Base-by-base conservation (phyloP, 2,329 filamentous ascomycete genomes). In the Hypocreales sp. region DNA sequence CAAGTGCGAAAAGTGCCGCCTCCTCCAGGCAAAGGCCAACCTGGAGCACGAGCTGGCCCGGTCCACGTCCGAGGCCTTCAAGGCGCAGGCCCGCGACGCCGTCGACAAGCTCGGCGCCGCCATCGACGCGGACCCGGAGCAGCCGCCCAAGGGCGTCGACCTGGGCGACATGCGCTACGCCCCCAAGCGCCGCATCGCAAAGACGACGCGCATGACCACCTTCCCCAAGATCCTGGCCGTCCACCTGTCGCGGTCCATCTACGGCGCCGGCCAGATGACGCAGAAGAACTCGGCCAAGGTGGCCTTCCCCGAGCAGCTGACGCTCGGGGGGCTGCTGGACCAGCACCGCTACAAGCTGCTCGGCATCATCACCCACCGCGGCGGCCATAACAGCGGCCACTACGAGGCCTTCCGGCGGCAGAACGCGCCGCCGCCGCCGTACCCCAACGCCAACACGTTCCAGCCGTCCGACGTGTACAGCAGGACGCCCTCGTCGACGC, bases 321-420 rank as follows among this genome's bases (percentile, higher is more conserved):
- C 80, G 0, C 59, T 98, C 4, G 90, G 90, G 1, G 74, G 83
- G 1, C 58, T 95, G 15, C 55, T 90, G 23, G 68, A 79, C 31
- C 74, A 79, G 43, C 79, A 74, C 36, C 78, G 70, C 46, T 98
- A 94, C 53, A 82, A 76, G 41, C 62, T 98, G 5, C 66, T 92
- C 1, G 83, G 79, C 9, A 71, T 92, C 20, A 83, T 98, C 20
- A 92, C 82, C 14, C 90, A 98, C 48, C 92, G 92, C 44, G 90
- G 90, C 20, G 92, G 81, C 35, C 90, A 98, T 48, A 78, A 93
- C 45, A 93, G 84, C 42, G 90, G 90, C 1, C 90, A 98, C 47
- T 98, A 98, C 55, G 90, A 98, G 50, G 87, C 84, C 1, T 95
- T 95, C 51, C 70, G 90, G 19, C 71, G 90, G 20, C 90, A 95